Conservation (phyloP, 257 asterid genomes). For the Nemophila menziesii region DNA sequence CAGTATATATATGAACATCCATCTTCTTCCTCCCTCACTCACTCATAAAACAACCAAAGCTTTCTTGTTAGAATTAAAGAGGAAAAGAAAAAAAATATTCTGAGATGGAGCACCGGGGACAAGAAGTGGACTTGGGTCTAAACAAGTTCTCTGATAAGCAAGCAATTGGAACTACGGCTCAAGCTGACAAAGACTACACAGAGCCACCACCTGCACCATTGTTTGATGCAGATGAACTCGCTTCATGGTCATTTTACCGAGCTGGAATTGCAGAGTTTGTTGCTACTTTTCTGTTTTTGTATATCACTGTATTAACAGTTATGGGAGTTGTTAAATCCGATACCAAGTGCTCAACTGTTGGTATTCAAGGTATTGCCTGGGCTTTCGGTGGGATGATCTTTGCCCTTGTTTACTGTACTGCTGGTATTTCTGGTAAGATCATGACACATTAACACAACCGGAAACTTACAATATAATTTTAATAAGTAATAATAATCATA, state of each 20-base stretch:
- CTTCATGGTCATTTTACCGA: conserved; percentile 27
- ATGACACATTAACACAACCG: no score
- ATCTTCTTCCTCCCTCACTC: neutral
- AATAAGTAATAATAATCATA: neutral
- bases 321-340: conserved; percentile 17
- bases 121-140: neutral
- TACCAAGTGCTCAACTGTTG: conserved; percentile 19
- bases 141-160: conserved; percentile 18
- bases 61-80: neutral
- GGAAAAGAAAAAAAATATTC: no score
- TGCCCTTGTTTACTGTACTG: conserved; percentile 29
- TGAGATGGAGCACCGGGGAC: neutral
- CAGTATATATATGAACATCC: neutral
- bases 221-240: conserved; percentile 17
- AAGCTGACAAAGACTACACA: conserved; percentile 20
- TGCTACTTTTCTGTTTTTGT: conserved; percentile 26
- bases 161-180: conserved; percentile 24
- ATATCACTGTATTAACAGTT: conserved; percentile 23
- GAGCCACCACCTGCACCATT: conserved; percentile 27
- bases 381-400: conserved; percentile 34
- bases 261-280: conserved; percentile 30
- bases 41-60: neutral
- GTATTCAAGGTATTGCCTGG: conserved; percentile 34
- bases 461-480: no score
- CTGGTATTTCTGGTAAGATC: conserved; percentile 22